phyloP scores from a whole-genome alignment of 495 filamentous ascomycete genomes.

The Podospora didyma region DNA sequence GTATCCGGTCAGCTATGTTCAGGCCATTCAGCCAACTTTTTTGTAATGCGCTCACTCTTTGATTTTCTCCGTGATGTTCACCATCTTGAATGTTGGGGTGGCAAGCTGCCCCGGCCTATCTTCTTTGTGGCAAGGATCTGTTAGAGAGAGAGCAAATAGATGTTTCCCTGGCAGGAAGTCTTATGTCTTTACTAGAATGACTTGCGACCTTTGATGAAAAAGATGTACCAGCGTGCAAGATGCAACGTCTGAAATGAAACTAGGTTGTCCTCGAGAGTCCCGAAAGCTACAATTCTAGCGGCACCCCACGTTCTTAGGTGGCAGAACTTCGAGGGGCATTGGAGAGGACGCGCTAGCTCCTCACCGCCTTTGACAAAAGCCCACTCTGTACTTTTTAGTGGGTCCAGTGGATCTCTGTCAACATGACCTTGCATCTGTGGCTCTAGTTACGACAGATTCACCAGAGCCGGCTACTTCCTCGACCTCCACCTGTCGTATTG shows the following conservation, averaged over 20 bases:
- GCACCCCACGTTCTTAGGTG: conserved; percentile 28
- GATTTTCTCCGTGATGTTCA: conserved; percentile 99
- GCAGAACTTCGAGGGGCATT: conserved; percentile 34
- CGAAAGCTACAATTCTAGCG: background rate
- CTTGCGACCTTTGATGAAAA: background rate
- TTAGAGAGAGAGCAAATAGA: background rate
- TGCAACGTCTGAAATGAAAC: no score
- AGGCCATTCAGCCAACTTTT: background rate
- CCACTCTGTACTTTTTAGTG: background rate
- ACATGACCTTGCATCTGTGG: no score
- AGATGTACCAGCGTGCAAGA: no score
- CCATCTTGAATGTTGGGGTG: conserved; percentile 66
- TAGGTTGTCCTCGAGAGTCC: no score
- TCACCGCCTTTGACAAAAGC: conserved; percentile 13
- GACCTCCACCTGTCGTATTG: no score
- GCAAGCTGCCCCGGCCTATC: background rate
- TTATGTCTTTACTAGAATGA: no score
- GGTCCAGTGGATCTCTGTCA: background rate
- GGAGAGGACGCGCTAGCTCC: background rate
- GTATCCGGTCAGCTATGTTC: conserved; percentile 18
- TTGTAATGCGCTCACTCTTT: conserved; percentile 67
- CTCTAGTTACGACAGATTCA: no score
- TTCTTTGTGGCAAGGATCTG: background rate
- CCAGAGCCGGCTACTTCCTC: no score
- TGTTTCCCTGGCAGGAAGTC: no score